Evolutionary conservation across 148 eudicot species (phyloP).

Genomic region (Vaccinium corymbosum): DNA sequence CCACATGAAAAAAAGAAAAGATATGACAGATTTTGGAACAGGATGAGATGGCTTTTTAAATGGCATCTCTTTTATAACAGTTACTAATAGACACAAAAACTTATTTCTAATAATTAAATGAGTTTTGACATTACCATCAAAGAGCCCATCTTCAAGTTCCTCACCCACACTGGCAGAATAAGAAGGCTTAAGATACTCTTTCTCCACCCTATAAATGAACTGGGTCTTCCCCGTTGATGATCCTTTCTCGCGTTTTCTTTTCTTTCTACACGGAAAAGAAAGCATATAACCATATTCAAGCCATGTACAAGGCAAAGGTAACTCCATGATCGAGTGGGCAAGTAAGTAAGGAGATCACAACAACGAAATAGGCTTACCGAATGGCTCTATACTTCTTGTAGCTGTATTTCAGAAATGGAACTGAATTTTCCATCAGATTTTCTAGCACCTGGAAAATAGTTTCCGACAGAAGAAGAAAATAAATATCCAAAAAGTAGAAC

Average conservation of each 20-base stretch:
- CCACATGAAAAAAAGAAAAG: not conserved
- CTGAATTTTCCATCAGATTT: constrained; percentile 72
- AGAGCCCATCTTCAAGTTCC: constrained; percentile 96
- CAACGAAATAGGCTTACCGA: constrained; percentile 40
- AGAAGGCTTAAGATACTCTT: constrained; percentile 80
- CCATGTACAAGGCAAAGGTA: not conserved
- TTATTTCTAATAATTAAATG: not conserved
- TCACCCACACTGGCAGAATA: constrained; percentile 89
- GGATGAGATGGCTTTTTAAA: not conserved
- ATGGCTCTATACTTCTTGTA: constrained; percentile 67
- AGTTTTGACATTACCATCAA: constrained; percentile 63
- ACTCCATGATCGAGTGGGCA: not conserved
- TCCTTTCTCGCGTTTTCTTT: constrained; percentile 58
- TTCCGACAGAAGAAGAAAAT: not conserved
- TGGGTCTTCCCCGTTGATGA: constrained; percentile 40
- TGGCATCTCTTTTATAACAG: not conserved
- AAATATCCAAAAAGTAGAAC: not conserved
- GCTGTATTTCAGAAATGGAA: constrained; percentile 77
- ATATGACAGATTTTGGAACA: not conserved
- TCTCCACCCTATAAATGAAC: constrained; percentile 73
- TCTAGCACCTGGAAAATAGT: constrained; percentile 61
- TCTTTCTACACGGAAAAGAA: constrained; percentile 38
- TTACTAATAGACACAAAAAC: not conserved
- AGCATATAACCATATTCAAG: constrained; percentile 9
- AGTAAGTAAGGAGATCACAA: not conserved